Evolutionary conservation across 2,329 filamentous ascomycete genomes (phyloP), one percentile per base, ranked within the genome.

Genomic region (Pseudogymnoascus destructans): DNA sequence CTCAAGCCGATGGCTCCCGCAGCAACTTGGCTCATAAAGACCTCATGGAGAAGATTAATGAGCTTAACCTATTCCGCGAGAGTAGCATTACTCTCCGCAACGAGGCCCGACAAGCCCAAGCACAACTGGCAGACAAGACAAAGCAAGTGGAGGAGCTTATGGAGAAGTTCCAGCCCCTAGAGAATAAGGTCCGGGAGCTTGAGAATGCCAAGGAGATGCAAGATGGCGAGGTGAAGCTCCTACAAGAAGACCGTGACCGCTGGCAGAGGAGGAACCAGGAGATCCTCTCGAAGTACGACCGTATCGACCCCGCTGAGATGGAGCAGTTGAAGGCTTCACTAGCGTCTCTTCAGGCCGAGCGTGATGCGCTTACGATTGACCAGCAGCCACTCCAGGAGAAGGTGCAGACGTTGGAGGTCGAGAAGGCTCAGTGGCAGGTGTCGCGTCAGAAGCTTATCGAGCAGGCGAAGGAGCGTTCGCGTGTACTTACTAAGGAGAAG

Each of bases 231-330:
- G 81, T 96, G 68, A 89, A 87, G 66, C 80, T 96, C 62, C 78
- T 97, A 8, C 87, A 95, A 64, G 87, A 93, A 66, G 92, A 97
- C 68, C 85, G 93, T 13, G 92, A 97, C 69, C 82, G 89, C 59
- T 96, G 92, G 88, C 90, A 95, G 72, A 92, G 96, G 75, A 86
- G 93, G 21, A 95, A 90, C 1, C 90, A 97, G 69, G 89, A 95
- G 65, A 96, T 98, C 61, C 80, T 98, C 56, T 90, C 89, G 64
- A 96, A 95, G 70, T 96, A 97, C 68, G 91, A 95, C 64, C 88
- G 92, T 59, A 89, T 95, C 57, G 93, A 98, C 68, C 92, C 93
- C 42, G 89, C 88, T 2, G 92, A 97, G 68, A 80, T 96, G 69
- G 92, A 97, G 66, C 84, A 86, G 60, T 79, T 98, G 59, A 95